A percentile compares a stretch with the other conserved stretches of the same genome.
Conservation (phyloP, 371 early-diverging fungal genomes). For the Choanephora cucurbitarum region DNA sequence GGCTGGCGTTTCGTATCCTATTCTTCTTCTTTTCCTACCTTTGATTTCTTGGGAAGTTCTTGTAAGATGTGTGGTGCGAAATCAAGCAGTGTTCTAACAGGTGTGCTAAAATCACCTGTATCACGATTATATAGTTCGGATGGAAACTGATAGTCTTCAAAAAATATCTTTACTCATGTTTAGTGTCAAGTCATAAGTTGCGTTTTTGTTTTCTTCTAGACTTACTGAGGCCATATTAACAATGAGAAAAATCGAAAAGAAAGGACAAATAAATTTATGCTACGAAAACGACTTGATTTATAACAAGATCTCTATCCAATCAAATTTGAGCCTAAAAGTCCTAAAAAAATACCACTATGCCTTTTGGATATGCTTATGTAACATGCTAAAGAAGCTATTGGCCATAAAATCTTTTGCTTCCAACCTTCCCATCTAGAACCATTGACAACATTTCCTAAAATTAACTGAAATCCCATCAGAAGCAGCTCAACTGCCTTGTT, state of each 20-base stretch:
- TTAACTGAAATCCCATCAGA: no score
- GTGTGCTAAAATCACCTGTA: slow-evolving; percentile 51
- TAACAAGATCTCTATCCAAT: no score
- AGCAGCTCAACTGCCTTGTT: no score
- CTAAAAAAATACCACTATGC: no score
- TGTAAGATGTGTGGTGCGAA: slow-evolving; percentile 60
- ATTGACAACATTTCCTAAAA: no score
- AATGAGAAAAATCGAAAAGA: neutral
- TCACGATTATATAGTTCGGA: slow-evolving; percentile 53
- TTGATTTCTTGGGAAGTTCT: slow-evolving; percentile 44
- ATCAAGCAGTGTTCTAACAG: slow-evolving; percentile 53
- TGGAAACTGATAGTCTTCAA: slow-evolving; percentile 61
- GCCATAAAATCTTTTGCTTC: no score
- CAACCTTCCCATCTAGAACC: no score
- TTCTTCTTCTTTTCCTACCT: no score
- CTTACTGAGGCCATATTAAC: slow-evolving; percentile 12
- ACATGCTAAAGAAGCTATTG: no score
- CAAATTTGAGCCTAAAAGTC: no score
- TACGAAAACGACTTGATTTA: neutral
- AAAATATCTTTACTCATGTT: slow-evolving; percentile 35
- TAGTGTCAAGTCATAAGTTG: neutral
- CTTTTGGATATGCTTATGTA: no score
- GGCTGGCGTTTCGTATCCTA: no score
- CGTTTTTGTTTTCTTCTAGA: neutral
- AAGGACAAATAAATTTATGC: neutral